Conservation (phyloP, 2,329 filamentous ascomycete genomes). For the Apiospora kogelbergensis region DNA sequence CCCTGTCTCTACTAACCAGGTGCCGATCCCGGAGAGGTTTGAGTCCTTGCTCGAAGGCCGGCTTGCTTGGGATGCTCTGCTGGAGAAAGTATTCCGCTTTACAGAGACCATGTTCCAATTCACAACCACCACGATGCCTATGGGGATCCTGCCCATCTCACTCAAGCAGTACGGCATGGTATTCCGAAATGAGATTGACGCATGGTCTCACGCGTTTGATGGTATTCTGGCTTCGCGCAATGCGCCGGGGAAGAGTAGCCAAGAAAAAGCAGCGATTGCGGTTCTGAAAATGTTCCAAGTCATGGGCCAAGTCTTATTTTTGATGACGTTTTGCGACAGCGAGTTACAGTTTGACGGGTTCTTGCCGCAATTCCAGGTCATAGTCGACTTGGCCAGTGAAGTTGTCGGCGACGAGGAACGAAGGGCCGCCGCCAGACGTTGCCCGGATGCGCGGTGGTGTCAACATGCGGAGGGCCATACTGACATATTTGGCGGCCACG, state of each 20-base stretch:
- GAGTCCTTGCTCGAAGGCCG: constrained; percentile 54
- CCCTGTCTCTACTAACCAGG: constrained; percentile 37
- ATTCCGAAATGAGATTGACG: constrained; percentile 51
- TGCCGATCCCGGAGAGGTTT: constrained; percentile 46
- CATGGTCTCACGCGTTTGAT: constrained; percentile 58
- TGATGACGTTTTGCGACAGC: constrained; percentile 59
- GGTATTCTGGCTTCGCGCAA: constrained; percentile 51
- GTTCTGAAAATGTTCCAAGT: constrained; percentile 64
- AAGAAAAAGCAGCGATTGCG: constrained; percentile 60
- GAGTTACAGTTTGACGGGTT: constrained; percentile 61
- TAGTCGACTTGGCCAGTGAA: constrained; percentile 58
- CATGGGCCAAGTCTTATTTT: constrained; percentile 56
- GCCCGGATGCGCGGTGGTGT: constrained; percentile 44
- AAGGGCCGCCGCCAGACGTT: constrained; percentile 46
- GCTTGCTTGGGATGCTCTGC: constrained; percentile 54
- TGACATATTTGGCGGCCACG: constrained; percentile 41
- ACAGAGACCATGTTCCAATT: constrained; percentile 53
- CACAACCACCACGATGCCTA: constrained; percentile 48
- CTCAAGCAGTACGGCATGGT: constrained; percentile 47
- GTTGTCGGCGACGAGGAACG: constrained; percentile 59
- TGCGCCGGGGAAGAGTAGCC: constrained; percentile 47
- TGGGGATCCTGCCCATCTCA: constrained; percentile 50
- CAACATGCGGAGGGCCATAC: constrained; percentile 37
- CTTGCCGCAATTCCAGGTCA: constrained; percentile 49
- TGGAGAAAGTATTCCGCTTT: constrained; percentile 58